Conservation (phyloP, 2,329 filamentous ascomycete species). For the Ascochyta rabiei region DNA sequence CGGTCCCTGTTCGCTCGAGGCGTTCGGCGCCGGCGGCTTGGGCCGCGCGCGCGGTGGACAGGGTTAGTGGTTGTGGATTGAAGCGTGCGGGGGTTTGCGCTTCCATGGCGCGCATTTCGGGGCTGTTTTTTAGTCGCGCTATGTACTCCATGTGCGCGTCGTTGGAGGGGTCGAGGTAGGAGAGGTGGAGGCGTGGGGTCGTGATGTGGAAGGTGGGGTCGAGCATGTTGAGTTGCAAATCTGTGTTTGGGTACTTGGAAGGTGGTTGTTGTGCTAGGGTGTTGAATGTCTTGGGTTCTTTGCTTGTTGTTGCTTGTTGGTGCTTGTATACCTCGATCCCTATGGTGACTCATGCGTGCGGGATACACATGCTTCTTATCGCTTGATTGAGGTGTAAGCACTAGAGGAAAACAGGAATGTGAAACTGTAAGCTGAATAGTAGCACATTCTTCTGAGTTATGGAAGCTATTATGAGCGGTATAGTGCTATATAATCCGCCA, state of each 20-base stretch:
- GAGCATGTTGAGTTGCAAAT: constrained; percentile 43
- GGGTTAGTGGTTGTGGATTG: neutral
- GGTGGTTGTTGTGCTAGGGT: neutral
- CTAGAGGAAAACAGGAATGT: constrained; percentile 12
- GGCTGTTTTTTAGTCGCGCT: constrained; percentile 13
- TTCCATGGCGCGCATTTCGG: constrained; percentile 1
- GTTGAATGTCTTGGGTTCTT: too few species aligned
- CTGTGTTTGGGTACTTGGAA: neutral
- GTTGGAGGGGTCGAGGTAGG: constrained; percentile 22
- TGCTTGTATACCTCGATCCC: neutral
- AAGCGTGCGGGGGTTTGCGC: neutral
- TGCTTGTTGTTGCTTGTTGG: neutral
- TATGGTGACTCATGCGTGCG: constrained; percentile 5
- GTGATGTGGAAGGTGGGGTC: constrained; percentile 71
- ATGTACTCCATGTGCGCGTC: constrained; percentile 24
- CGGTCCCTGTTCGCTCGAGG: constrained; percentile 35
- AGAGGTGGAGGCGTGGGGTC: constrained; percentile 51
- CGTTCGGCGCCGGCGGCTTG: constrained; percentile 12
- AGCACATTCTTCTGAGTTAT: neutral
- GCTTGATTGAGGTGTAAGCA: neutral
- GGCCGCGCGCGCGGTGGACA: constrained; percentile 20
- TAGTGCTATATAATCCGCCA: neutral
- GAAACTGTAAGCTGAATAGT: neutral
- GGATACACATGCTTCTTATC: neutral
- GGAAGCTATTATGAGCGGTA: neutral